These are phyloP conservation scores for Nemania abortiva DNA, from an alignment of 2,329 filamentous ascomycete species.

Conservation along the genomic window DNA sequence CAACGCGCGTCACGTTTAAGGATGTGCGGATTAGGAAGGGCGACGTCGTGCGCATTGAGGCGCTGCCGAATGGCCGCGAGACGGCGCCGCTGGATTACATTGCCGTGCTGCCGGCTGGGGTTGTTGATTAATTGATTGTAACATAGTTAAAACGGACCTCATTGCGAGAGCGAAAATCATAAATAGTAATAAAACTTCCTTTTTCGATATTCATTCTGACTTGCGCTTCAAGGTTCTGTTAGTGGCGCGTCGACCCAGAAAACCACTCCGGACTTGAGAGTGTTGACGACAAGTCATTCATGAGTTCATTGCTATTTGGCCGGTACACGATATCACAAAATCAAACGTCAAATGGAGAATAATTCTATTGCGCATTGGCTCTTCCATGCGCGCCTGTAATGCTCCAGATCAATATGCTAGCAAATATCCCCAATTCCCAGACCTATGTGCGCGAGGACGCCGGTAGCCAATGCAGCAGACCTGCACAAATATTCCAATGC, in stretches of 20 bases:
- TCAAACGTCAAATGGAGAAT: background rate
- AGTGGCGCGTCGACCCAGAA: background rate
- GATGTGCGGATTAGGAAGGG: conserved; percentile 44
- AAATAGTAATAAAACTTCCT: background rate
- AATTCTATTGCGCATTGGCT: background rate
- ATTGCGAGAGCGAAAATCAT: background rate
- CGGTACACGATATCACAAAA: background rate
- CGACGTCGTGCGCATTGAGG: conserved; percentile 57
- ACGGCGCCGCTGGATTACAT: conserved; percentile 76
- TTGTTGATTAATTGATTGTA: conserved; percentile 61
- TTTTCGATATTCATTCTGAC: background rate
- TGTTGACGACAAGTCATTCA: background rate
- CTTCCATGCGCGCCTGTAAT: background rate
- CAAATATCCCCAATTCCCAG: background rate
- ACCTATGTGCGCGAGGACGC: background rate
- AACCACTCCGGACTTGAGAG: background rate
- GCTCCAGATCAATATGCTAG: conserved; percentile 1
- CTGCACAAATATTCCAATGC: background rate
- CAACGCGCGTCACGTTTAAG: conserved; percentile 68
- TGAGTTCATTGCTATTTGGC: background rate
- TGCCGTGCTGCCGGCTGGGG: conserved; percentile 68
- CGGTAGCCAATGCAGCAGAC: background rate
- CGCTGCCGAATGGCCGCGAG: conserved; percentile 70
- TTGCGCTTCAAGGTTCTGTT: background rate
- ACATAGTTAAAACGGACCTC: background rate